Evolutionary conservation across 208 protist genomes (phyloP).

Genomic region (Acanthamoeba sp.): DNA sequence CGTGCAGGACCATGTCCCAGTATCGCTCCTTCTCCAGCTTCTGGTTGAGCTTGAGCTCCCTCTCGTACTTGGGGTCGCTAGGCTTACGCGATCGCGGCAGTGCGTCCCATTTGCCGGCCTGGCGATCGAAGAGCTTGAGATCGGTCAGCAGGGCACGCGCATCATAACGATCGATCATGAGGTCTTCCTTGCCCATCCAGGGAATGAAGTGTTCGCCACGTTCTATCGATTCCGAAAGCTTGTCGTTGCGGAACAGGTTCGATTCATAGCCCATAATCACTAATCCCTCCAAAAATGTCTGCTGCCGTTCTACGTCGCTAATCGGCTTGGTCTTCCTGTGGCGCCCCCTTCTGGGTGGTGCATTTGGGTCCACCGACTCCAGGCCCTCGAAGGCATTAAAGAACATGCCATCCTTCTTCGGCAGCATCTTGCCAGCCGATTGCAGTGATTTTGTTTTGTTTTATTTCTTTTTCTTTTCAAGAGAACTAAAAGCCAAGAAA

Average conservation of each 20-base stretch:
- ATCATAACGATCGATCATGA: constrained; percentile 71
- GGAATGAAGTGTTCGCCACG: constrained; percentile 36
- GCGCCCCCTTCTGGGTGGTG: neutral
- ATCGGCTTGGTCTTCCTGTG: neutral
- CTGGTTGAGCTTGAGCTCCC: constrained; percentile 14
- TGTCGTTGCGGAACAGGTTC: constrained; percentile 57
- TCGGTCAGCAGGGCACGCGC: constrained; percentile 52
- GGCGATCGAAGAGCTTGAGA: constrained; percentile 39
- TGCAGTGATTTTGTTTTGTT: no score
- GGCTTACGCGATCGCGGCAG: neutral
- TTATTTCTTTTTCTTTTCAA: no score
- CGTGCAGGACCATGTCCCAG: constrained; percentile 70
- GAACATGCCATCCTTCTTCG: constrained; percentile 67
- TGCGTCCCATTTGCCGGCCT: neutral
- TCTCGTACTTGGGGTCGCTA: constrained; percentile 28
- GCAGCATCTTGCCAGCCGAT: neutral
- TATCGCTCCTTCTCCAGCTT: constrained; percentile 56
- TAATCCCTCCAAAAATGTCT: neutral
- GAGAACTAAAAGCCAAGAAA: neutral
- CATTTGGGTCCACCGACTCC: neutral
- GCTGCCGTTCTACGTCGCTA: neutral
- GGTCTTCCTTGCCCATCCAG: constrained; percentile 58
- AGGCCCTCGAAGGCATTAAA: constrained; percentile 67
- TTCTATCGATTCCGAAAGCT: neutral
- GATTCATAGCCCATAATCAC: constrained; percentile 57